Evolutionary conservation across 495 filamentous ascomycete genomes (phyloP).

Genomic region (Parathielavia appendiculata): DNA sequence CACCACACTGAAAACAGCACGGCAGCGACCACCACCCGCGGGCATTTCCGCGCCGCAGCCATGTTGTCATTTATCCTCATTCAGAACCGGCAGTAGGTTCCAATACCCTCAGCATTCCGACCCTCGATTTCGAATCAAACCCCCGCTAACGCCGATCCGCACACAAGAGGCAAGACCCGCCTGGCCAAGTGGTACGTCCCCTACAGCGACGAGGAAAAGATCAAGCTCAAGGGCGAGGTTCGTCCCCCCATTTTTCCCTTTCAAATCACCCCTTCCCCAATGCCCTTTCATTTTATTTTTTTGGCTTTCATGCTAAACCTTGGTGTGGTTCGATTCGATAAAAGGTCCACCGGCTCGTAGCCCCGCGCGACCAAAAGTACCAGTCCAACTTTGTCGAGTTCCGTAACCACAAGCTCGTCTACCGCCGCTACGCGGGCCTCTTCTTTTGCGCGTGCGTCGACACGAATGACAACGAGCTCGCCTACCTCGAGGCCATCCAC

Average conservation of each 20-base stretch:
- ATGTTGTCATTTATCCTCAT: constrained; percentile 93
- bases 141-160: not conserved
- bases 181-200: constrained; percentile 98
- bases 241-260: constrained; percentile 16
- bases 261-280: not conserved
- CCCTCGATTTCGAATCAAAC: not conserved
- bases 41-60: constrained; percentile 14
- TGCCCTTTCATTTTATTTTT: not conserved
- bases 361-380: constrained; percentile 97
- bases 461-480: constrained; percentile 97
- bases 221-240: constrained; percentile 89
- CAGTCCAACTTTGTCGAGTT: constrained; percentile 99
- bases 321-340: too few relatives aligned
- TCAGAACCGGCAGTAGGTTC: constrained; percentile 82
- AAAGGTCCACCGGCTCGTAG: constrained; percentile 92
- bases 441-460: constrained; percentile 99
- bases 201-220: constrained; percentile 95
- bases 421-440: constrained; percentile 91
- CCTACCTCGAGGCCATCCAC: constrained; percentile 96
- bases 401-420: constrained; percentile 88
- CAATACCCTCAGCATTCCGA: not conserved
- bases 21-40: constrained; percentile 12
- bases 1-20: constrained; percentile 7
- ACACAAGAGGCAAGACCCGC: constrained; percentile 85
- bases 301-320: too few relatives aligned